Conservation (phyloP, 2,329 filamentous ascomycete species). For the Fusarium poae region DNA sequence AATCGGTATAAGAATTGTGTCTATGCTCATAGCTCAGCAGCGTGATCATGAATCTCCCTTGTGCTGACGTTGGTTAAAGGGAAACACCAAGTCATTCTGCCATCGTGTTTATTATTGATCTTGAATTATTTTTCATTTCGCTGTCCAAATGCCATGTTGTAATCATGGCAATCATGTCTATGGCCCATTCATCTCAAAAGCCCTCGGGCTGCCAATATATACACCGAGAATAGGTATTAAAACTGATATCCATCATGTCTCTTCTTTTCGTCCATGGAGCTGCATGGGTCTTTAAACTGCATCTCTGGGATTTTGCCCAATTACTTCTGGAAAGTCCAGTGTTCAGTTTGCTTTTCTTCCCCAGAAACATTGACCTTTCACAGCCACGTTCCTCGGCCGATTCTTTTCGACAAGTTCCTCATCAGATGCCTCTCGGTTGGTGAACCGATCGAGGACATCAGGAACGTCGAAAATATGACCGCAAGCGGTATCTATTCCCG, state of each 20-base stretch:
- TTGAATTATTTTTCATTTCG: conserved; percentile 31
- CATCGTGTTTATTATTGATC: not conserved
- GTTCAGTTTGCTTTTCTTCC: conserved; percentile 1
- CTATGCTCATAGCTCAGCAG: not conserved
- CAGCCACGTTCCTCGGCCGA: conserved; percentile 15
- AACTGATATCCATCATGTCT: conserved; percentile 46
- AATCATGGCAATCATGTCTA: conserved; percentile 39
- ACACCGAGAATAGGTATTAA: conserved; percentile 50
- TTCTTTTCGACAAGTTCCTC: conserved; percentile 15
- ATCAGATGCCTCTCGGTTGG: conserved; percentile 11
- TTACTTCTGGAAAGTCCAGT: not conserved
- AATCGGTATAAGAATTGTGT: not conserved
- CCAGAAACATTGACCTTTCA: not conserved
- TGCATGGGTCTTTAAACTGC: conserved; percentile 8
- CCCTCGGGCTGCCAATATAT: conserved; percentile 44
- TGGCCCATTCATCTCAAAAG: conserved; percentile 40
- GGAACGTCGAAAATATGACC: conserved; percentile 7
- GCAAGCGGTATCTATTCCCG: conserved; percentile 16
- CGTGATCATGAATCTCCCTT: conserved; percentile 8
- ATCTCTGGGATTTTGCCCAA: not conserved
- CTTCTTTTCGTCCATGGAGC: conserved; percentile 29
- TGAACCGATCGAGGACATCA: not conserved
- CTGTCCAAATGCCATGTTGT: conserved; percentile 43
- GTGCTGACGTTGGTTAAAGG: conserved; percentile 14
- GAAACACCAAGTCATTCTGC: not conserved